These are phyloP conservation scores for Talaromyces funiculosus DNA, from an alignment of 2,329 filamentous ascomycete species.

Conservation along the genomic window DNA sequence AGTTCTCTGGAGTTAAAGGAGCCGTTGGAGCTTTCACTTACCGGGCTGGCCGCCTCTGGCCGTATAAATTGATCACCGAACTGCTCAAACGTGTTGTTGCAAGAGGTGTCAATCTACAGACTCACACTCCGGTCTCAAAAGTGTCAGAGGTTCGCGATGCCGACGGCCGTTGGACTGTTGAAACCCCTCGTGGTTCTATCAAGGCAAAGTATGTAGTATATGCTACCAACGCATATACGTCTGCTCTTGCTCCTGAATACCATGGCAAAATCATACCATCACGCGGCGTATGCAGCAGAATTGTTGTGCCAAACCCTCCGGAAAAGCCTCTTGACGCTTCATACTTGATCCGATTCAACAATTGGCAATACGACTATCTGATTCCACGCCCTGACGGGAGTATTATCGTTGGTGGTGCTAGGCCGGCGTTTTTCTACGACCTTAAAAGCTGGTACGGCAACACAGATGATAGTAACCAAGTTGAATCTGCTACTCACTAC, in stretches of 20 bases:
- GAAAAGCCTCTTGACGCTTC: too few relatives aligned
- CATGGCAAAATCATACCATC: too few relatives aligned
- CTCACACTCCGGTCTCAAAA: slow-evolving; percentile 42
- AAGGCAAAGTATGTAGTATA: too few relatives aligned
- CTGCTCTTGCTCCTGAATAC: too few relatives aligned
- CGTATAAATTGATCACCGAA: slow-evolving; percentile 75
- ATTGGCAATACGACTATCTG: slow-evolving; percentile 67
- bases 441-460: slow-evolving; percentile 40
- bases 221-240: too few relatives aligned
- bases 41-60: slow-evolving; percentile 40
- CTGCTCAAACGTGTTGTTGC: slow-evolving; percentile 57
- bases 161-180: slow-evolving; percentile 51
- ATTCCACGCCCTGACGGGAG: slow-evolving; percentile 50
- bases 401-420: slow-evolving; percentile 60
- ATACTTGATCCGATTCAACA: too few relatives aligned
- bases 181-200: too few relatives aligned
- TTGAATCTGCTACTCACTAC: slow-evolving; percentile 38
- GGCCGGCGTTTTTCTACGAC: slow-evolving; percentile 37
- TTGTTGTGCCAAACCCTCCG: too few relatives aligned
- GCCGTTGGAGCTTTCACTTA: slow-evolving; percentile 30
- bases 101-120: slow-evolving; percentile 49
- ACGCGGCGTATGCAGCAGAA: too few relatives aligned
- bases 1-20: slow-evolving; percentile 35
- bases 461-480: slow-evolving; percentile 47
- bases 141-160: too few relatives aligned